Evolutionary conservation across 2,329 filamentous ascomycete genomes (phyloP).

Genomic region (Epicoccum nigrum): DNA sequence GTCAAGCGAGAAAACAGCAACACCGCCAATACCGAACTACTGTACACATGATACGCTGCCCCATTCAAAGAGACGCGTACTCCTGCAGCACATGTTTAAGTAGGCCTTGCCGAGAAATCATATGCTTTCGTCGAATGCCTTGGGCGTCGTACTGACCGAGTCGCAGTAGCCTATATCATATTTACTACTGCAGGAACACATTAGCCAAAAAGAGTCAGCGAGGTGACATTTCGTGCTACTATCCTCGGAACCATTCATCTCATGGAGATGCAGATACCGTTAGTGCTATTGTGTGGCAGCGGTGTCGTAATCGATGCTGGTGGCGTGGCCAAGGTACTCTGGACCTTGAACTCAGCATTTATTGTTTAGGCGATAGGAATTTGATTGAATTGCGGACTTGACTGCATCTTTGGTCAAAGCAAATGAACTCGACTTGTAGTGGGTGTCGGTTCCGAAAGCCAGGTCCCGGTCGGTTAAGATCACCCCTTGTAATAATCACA

Average conservation of each 20-base stretch:
- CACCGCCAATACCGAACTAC: background rate
- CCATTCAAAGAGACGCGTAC: constrained; percentile 28
- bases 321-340: background rate
- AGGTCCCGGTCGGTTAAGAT: constrained; percentile 8
- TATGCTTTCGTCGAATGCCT: constrained; percentile 13
- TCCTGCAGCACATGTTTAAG: constrained; percentile 19
- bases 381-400: constrained; percentile 12
- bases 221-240: constrained; percentile 2
- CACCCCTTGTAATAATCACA: constrained; percentile 8
- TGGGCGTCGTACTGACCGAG: constrained; percentile 1
- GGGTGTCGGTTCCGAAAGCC: constrained; percentile 4
- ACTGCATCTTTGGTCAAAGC: constrained; percentile 14
- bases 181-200: constrained; percentile 5
- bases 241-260: background rate
- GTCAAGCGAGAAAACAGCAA: constrained; percentile 7
- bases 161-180: constrained; percentile 5
- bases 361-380: constrained; percentile 1
- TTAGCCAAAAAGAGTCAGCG: constrained; percentile 9
- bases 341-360: background rate
- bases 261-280: background rate
- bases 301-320: constrained; percentile 4
- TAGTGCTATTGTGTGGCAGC: background rate
- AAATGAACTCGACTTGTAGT: background rate
- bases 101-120: constrained; percentile 8
- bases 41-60: constrained; percentile 8